Conservation (phyloP, 2,329 filamentous ascomycete genomes). For the Rutstroemia sp. region DNA sequence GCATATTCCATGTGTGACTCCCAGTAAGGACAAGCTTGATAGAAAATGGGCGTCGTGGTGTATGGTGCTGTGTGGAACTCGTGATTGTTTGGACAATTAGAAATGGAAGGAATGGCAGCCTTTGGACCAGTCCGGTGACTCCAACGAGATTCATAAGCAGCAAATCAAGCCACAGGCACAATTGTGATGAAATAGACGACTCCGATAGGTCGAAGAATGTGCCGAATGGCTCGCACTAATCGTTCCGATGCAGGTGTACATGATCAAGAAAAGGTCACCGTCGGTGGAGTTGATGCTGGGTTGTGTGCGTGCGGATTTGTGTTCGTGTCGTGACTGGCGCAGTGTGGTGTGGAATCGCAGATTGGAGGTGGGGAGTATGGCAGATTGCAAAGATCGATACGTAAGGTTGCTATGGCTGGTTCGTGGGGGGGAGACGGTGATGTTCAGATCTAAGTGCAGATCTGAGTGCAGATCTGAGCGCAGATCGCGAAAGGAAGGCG, state of each 20-base stretch:
- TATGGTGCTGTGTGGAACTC: conserved; percentile 2
- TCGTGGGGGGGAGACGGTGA: too few species aligned
- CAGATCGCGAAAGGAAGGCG: too few species aligned
- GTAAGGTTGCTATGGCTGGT: too few species aligned
- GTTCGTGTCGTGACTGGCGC: too few species aligned
- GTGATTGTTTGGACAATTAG: conserved; percentile 9
- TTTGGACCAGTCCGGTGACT: conserved; percentile 4
- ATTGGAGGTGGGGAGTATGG: too few species aligned
- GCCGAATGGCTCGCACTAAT: not conserved
- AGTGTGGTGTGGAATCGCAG: too few species aligned
- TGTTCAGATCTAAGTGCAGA: too few species aligned
- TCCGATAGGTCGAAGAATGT: not conserved
- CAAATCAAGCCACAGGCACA: conserved; percentile 2
- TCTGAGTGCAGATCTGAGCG: too few species aligned
- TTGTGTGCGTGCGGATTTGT: not conserved
- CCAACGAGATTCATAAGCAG: not conserved
- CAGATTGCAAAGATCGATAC: too few species aligned
- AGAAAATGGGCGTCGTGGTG: not conserved
- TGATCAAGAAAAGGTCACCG: conserved; percentile 1
- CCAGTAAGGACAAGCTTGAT: not conserved
- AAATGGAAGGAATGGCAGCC: not conserved
- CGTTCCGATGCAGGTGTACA: conserved; percentile 3
- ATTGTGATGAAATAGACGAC: not conserved
- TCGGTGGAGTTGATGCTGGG: not conserved
- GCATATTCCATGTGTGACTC: conserved; percentile 10